Evolutionary conservation across 768 basidiomycete species (phyloP), one percentile per base, ranked within the genome.

Genomic region (Paxillus rubicundulus): DNA sequence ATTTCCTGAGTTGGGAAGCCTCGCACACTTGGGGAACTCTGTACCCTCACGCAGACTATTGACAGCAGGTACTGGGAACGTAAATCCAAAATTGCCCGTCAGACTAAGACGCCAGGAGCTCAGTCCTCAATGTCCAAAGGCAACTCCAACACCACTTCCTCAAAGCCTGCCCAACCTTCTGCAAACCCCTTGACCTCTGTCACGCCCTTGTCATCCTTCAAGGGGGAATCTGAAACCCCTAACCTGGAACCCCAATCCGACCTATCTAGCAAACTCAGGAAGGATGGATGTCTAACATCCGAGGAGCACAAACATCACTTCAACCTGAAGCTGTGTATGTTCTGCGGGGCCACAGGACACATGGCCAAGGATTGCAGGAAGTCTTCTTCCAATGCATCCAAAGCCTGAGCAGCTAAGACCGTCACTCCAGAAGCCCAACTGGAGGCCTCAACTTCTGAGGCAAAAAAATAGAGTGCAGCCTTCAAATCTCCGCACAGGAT

Each of bases 391-490:
- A 13, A 20, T 8, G 13, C 36, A 0, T 32, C 36, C 2, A 49
- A 43, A 7, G 45, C 39, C 16, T 28, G 12, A 12, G 50, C 50
- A 5, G n/a, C 27, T 3, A 39, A 18, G 9, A 34, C 20, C 2
- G 8, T 1, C 1, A 24, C 52, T 14, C 30, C 24, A 2, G 47
- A 45, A 45, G 2, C 43, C n/a, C 20, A 53, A 38, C 41, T 4
- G 3, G 8, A 34, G 42, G 39, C 16, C 42, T 40, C 45, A 18
- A 30, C 30, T 3, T 5, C 18, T 1, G 36, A 48, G 49, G 4
- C 45, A 40, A 54, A 57, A 53, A 51, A 54, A 48, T 54, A 54
- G 53, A 9, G 9, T 0, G 32, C 17, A n/a, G 42, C 38, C 45
- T 28, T 5, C 18, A 0, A 1, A 2, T 9, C 47, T 48, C 46